Evolutionary conservation across 1,284 basidiomycete genomes (phyloP), one percentile per base, ranked within the genome.

Genomic region (Boletus holoroseus): DNA sequence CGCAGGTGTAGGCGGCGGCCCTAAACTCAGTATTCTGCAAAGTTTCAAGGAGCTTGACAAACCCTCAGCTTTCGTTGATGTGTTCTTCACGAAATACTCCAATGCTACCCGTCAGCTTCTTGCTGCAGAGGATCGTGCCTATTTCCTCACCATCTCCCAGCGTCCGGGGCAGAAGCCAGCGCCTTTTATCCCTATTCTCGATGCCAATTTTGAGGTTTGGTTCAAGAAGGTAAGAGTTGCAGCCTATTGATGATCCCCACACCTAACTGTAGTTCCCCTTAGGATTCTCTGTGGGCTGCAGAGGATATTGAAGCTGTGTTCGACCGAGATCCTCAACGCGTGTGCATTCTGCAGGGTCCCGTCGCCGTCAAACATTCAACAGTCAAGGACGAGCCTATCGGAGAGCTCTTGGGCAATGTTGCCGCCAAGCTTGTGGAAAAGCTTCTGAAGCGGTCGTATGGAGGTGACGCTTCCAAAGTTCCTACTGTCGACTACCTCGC

Each of bases 291-390:
- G 6, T 98, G 95, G 95, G 91, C 92, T 40, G 88, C 94, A 6
- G 96, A 99, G 71, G 95, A 99, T 68, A 93, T 99, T 60, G 95
- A 99, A 58, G 95, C 94, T 13, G 93, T 99, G 36, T 94, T 98
- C 62, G 96, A 97, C 71, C 93, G 94, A 72, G 94, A 97, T 70
- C 91, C 95, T 28, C 91, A 99, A 72, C 88, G 96, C 60, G 94
- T 99, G 34, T 96, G 93, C 68, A 96, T 99, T 62, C 81, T 99
- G 44, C 94, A 97, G 71, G 95, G 96, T 27, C 95, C 96, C 11
- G 88, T 99, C 47, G 94, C 95, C 2, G 92, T 83, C 56, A 93
- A 90, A 70, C 85, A 93, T 71, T 84, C 91, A 15, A 87, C 75
- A 44, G 76, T 85, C 62, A 95, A 92, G 70, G 91, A 99, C 63